Evolutionary conservation across 257 asterid species (phyloP).

Genomic region (Striga asiatica): DNA sequence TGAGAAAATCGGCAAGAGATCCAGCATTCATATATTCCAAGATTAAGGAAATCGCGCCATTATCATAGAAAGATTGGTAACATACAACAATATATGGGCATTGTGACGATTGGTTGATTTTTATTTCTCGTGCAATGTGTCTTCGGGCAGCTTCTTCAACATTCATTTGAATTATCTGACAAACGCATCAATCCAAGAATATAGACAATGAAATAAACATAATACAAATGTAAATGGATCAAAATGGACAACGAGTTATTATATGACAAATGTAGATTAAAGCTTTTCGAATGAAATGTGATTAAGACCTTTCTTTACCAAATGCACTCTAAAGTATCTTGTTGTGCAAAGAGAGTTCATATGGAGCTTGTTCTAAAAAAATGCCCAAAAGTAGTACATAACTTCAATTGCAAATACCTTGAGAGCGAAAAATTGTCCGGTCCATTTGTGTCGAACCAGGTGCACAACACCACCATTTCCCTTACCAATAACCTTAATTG

Average conservation of each 20-base stretch:
- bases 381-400: too few species aligned
- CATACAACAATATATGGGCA: constrained; percentile 53
- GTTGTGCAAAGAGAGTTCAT: too few species aligned
- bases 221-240: neutral
- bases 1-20: constrained; percentile 58
- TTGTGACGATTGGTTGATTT: constrained; percentile 62
- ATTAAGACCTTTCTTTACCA: too few species aligned
- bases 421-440: constrained; percentile 80
- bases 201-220: neutral
- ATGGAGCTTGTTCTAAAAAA: too few species aligned
- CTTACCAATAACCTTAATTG: constrained; percentile 83
- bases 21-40: constrained; percentile 82
- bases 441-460: constrained; percentile 91
- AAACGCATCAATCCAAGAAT: neutral
- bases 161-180: constrained; percentile 67
- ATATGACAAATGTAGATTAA: too few species aligned
- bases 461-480: constrained; percentile 92
- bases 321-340: too few species aligned
- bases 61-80: constrained; percentile 54
- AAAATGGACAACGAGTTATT: too few species aligned
- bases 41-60: constrained; percentile 57
- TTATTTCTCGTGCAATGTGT: constrained; percentile 55
- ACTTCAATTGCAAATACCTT: too few species aligned
- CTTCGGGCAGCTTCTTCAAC: constrained; percentile 47
- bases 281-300: too few species aligned